Evolutionary conservation across 2,329 filamentous ascomycete species (phyloP), one percentile per base, ranked within the genome.

Genomic region (Cercospora sp.): DNA sequence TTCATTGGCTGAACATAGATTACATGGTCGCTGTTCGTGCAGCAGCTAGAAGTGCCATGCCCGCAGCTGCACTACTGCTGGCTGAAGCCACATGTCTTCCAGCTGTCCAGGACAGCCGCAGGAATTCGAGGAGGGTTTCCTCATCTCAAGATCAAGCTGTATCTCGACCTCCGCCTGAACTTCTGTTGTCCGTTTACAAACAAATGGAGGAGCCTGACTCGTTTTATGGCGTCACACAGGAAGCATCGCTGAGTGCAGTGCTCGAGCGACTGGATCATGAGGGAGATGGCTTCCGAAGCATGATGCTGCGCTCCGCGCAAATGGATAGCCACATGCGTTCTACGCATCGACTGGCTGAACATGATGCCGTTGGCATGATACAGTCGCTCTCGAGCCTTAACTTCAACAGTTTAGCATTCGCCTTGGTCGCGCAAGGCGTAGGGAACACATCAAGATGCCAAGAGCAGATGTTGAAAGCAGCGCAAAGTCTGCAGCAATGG

Each of bases 201-300:
- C 94, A 92, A 69, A 91, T 99, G 58, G 94, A 97, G 76, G 96
- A 99, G 75, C 94, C 94, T 1, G 95, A 99, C 78, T 90, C 93
- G 0, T 99, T 97, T 78, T 99, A 99, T 76, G 96, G 95, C 3
- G 85, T 97, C 7, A 88, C 92, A 51, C 91, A 96, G 78, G 87
- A 88, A 48, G 87, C 93, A 6, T 93, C 89, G 66, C 81, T 99
- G 16, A 84, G 87, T 16, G 92, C 90, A 10, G 90, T 98, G 0
- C 83, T 98, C 67, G 87, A 90, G 61, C 89, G 92, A 9, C 85
- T 98, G 4, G 93, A 97, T 72, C 94, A 97, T 76, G 95, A 99
- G 80, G 90, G 89, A 60, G 90, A 97, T 73, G 94, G 94, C 0
- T 84, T 89, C 61, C 97, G 96, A 76, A 94, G 91, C 71, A 85